phyloP scores from a whole-genome alignment of 148 eudicot species.

The Beta vulgaris region DNA sequence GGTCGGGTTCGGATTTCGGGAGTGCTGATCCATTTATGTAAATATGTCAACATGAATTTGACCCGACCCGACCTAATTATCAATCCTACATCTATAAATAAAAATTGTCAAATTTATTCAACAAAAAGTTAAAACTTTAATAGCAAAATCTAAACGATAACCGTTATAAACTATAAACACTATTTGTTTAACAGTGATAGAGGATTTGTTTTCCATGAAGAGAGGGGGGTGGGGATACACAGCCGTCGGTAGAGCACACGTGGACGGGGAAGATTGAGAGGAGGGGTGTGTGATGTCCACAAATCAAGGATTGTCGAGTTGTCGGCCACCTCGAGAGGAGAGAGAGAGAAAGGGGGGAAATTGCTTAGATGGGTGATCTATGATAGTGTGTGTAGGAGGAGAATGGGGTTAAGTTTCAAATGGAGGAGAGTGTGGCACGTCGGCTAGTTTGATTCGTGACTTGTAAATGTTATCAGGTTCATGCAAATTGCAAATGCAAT shows the following conservation, averaged over 20 bases:
- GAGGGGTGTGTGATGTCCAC: constrained; percentile 7
- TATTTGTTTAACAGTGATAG: no score
- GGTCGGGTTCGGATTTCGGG: no score
- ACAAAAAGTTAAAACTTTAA: no score
- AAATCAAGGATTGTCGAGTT: constrained; percentile 26
- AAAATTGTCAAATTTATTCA: no score
- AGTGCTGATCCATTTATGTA: no score
- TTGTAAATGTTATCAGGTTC: neutral
- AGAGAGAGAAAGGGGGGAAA: neutral
- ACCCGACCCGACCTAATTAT: no score
- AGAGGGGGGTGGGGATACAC: neutral
- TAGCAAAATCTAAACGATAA: no score
- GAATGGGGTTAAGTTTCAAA: constrained; percentile 4
- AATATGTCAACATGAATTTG: no score
- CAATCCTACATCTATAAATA: no score
- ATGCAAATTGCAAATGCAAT: neutral
- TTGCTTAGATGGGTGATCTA: neutral
- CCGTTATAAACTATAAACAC: no score
- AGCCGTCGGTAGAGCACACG: constrained; percentile 15
- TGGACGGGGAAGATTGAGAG: constrained; percentile 7
- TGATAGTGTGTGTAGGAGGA: neutral
- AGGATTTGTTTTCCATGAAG: no score
- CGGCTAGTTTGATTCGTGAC: neutral
- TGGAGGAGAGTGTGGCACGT: constrained; percentile 21
- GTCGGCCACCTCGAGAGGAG: constrained; percentile 21